Base-by-base conservation (phyloP, 2,329 filamentous ascomycete genomes). In the Fusarium sp. region DNA sequence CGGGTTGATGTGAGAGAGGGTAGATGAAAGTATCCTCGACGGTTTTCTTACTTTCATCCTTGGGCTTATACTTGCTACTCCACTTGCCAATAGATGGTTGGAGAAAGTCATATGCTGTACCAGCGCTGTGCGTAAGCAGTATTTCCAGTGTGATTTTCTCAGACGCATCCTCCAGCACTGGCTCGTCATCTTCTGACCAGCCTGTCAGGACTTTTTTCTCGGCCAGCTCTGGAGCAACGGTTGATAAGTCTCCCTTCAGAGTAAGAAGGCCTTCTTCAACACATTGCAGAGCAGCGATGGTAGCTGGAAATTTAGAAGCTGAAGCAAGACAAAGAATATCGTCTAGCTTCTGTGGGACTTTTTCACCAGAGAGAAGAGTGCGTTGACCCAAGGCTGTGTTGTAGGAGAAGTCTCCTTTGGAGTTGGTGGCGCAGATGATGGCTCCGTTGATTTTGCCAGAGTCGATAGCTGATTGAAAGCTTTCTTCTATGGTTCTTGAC, bases 201-300 rank as follows among this genome's bases (percentile, higher is more conserved):
- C 82, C 83, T 0, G 77, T 81, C 5, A 89, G 67, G 26, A 89
- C 79, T 11, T 82, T 76, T 58, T 85, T 82, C 2, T 74, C 73
- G 0, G 79, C 79, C 0, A 89, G 78, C 33, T 85, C 84, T 0
- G 86, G 86, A 3, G 83, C 76, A 4, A 85, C 49, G 0, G 69
- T 37, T 0, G 79, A 77, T 0, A 88, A 69, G 54, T 87, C 82
- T 4, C 80, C 81, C 10, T 82, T 80, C 0, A 88, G 77, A 2
- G 72, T 72, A 1, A 88, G 70, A 0, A 83, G 73, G 0, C 84
- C 85, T 8, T 83, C 79, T 36, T 89, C 86, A 3, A 88, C 84
- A 45, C 84, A 82, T 59, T 87, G 84, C n/a, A 89, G 71, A 2
- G 81, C 81, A 4, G 85, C 83, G 52, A 89, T 81, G 3, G 82